Evolutionary conservation across 441 rosid genomes (phyloP).

Genomic region (Adansonia grandidieri): DNA sequence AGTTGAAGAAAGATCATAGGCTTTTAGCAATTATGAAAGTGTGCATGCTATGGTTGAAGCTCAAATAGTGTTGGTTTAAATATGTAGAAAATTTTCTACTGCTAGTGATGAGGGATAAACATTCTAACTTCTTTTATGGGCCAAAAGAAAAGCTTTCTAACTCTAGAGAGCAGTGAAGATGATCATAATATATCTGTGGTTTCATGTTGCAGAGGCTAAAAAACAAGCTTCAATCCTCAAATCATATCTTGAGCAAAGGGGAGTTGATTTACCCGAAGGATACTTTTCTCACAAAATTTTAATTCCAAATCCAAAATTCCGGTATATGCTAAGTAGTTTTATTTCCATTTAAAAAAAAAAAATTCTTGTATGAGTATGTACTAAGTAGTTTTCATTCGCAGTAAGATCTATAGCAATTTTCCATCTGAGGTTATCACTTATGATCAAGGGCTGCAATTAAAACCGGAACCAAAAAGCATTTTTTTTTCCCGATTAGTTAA

Average conservation of each 20-base stretch:
- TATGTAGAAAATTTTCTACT: too few relatives aligned
- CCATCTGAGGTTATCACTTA: slow-evolving; percentile 77
- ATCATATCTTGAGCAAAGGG: slow-evolving; percentile 91
- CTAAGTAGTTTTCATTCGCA: background rate
- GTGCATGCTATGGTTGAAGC: too few relatives aligned
- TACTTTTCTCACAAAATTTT: slow-evolving; percentile 82
- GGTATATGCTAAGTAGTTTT: slow-evolving; percentile 41
- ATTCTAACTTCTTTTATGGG: too few relatives aligned
- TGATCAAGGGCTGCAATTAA: slow-evolving; percentile 73
- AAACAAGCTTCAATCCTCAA: slow-evolving; percentile 70
- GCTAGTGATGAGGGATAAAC: too few relatives aligned
- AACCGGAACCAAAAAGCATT: slow-evolving; percentile 59
- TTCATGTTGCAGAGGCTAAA: slow-evolving; percentile 65
- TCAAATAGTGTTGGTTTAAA: too few relatives aligned
- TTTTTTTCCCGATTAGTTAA: slow-evolving; percentile 77
- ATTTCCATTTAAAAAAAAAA: background rate
- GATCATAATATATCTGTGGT: slow-evolving; percentile 23
- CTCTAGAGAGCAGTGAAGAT: background rate
- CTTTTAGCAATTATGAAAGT: background rate
- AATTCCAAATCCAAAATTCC: slow-evolving; percentile 80
- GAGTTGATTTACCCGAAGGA: slow-evolving; percentile 77
- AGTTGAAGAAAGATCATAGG: background rate
- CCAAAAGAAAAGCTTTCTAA: background rate
- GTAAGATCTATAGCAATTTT: slow-evolving; percentile 32
- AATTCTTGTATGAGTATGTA: background rate